Evolutionary conservation across 345 rosid species (phyloP).

Genomic region (Eucalyptus lansdowneana): DNA sequence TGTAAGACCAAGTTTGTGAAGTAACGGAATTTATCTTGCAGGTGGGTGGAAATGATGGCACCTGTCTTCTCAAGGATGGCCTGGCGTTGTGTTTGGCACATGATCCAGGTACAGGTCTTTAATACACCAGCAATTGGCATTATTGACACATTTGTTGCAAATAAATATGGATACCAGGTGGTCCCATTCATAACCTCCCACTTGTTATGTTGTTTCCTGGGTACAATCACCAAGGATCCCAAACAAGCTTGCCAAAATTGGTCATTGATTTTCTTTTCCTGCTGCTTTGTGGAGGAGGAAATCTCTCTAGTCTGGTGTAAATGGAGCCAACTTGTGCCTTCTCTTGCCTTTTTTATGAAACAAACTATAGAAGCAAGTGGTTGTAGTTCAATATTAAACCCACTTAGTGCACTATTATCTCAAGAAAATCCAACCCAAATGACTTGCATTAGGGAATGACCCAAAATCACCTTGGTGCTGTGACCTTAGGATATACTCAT

Average conservation of each 20-base stretch:
- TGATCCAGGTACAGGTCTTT: conserved; percentile 67
- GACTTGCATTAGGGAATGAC: neutral
- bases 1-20: neutral
- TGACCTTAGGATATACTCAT: neutral
- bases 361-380: neutral
- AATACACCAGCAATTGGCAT: neutral
- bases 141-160: neutral
- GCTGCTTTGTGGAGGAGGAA: neutral
- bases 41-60: conserved; percentile 99
- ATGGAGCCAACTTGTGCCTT: neutral
- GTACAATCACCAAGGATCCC: neutral
- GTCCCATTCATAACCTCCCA: neutral
- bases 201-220: neutral
- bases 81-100: conserved; percentile 88
- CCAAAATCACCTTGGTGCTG: neutral
- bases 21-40: conserved; percentile 7
- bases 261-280: neutral
- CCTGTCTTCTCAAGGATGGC: conserved; percentile 91
- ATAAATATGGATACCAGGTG: neutral
- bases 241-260: neutral
- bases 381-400: neutral
- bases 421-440: neutral
- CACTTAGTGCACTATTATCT: neutral
- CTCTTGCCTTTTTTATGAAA: neutral
- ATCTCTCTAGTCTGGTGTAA: neutral